A percentile compares a stretch with the other conserved stretches of the same genome.
These are phyloP conservation scores for Pythium phragmiticola DNA, from an alignment of 352 stramenopile species.

Conservation along the genomic window DNA sequence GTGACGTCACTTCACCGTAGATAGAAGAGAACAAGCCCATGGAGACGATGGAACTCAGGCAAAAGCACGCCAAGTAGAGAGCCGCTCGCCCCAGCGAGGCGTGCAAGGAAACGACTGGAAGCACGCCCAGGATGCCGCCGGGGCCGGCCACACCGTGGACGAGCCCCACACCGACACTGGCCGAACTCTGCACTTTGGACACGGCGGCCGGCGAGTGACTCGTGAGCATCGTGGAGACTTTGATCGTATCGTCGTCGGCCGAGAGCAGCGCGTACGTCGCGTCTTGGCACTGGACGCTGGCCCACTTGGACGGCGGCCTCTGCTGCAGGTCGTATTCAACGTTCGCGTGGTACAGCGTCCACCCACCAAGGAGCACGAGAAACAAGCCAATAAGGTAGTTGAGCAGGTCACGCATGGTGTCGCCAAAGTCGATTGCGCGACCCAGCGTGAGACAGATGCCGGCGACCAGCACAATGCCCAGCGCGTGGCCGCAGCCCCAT, in stretches of 20 bases:
- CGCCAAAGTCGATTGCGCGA: conserved; percentile 34
- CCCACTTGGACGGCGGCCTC: conserved; percentile 43
- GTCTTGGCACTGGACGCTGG: conserved; percentile 55
- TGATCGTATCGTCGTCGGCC: conserved; percentile 17
- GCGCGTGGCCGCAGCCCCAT: conserved; percentile 87
- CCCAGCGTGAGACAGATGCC: conserved; percentile 49
- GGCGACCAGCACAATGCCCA: conserved; percentile 78
- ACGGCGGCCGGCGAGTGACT: conserved; percentile 19
- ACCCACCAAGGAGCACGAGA: conserved; percentile 59
- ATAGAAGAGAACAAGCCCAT: conserved; percentile 87
- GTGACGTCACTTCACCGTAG: conserved; percentile 70
- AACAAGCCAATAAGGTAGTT: conserved; percentile 68
- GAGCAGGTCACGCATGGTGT: conserved; percentile 33
- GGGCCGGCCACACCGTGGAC: conserved; percentile 87
- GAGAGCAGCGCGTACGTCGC: conserved; percentile 45
- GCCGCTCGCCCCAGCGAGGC: conserved; percentile 32
- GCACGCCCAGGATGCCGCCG: conserved; percentile 73
- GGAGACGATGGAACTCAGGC: conserved; percentile 73
- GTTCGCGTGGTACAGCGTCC: conserved; percentile 45
- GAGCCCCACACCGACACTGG: conserved; percentile 65
- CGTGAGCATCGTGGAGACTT: conserved; percentile 18
- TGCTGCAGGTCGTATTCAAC: conserved; percentile 33
- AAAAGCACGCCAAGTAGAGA: conserved; percentile 88
- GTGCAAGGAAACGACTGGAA: conserved; percentile 84
- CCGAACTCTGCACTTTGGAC: conserved; percentile 19